Conservation (phyloP, 2,329 filamentous ascomycete genomes). For the Aureobasidium lini region DNA sequence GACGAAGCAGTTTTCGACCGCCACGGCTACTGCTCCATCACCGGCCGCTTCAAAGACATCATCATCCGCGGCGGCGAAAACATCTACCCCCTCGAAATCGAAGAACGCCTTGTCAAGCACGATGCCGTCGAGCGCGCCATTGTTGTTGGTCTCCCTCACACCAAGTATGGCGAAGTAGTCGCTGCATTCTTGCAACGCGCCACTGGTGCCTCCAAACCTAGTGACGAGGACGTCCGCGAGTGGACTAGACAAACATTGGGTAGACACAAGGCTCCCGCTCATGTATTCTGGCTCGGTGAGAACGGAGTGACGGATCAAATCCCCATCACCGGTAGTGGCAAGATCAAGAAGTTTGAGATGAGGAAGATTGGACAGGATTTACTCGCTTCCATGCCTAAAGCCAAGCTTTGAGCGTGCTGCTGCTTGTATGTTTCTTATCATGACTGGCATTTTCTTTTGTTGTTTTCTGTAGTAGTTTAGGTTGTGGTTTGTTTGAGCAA, state of each 20-base stretch:
- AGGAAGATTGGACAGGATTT: constrained; percentile 17
- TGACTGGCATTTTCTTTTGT: not conserved
- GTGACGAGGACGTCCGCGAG: constrained; percentile 28
- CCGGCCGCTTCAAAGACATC: constrained; percentile 26
- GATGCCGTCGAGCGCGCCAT: constrained; percentile 22
- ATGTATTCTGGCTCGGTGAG: constrained; percentile 69
- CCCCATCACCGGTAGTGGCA: constrained; percentile 38
- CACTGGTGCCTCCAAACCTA: constrained; percentile 21
- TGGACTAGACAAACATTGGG: constrained; percentile 34
- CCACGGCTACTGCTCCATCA: constrained; percentile 33
- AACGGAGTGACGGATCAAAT: constrained; percentile 29
- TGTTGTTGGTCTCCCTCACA: constrained; percentile 25
- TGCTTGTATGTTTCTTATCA: not conserved
- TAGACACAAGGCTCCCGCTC: constrained; percentile 50
- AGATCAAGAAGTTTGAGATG: constrained; percentile 38
- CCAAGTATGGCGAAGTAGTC: constrained; percentile 26
- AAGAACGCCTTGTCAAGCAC: constrained; percentile 24
- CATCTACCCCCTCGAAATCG: constrained; percentile 37
- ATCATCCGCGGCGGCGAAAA: constrained; percentile 56
- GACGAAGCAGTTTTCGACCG: constrained; percentile 46
- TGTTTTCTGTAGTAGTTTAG: not conserved
- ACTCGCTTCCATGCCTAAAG: constrained; percentile 4
- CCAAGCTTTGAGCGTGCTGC: not conserved
- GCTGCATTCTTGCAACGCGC: constrained; percentile 29
- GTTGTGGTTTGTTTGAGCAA: not conserved